Percentiles rank a stretch among this genome's conserved stretches.
phyloP scores from a whole-genome alignment of 1,139 yeast species.

The Arxiozyma telluris region DNA sequence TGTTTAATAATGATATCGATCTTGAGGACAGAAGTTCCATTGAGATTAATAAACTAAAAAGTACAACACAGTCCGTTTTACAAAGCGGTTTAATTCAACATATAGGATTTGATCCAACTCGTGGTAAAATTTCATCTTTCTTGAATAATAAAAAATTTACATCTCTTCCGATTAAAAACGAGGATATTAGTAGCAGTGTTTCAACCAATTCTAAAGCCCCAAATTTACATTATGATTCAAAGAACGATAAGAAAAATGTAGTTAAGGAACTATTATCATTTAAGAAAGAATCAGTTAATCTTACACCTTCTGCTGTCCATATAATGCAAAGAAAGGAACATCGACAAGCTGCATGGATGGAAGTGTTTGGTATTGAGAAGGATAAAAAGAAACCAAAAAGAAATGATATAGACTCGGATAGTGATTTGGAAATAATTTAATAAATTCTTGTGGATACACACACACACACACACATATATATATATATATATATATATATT shows the following conservation, averaged over 20 bases:
- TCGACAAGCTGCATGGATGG: conserved; percentile 24
- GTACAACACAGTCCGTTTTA: conserved; percentile 32
- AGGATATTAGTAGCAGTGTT: conserved; percentile 5
- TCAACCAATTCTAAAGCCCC: not conserved
- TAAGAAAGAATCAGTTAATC: conserved; percentile 28
- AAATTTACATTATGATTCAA: not conserved
- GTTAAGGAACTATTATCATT: conserved; percentile 28
- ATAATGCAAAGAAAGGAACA: conserved; percentile 19
- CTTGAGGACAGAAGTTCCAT: conserved; percentile 7
- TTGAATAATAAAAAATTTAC: conserved; percentile 8
- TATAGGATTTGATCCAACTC: conserved; percentile 48
- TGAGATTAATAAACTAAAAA: conserved; percentile 24
- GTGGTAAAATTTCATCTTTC: conserved; percentile 22
- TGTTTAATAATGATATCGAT: conserved; percentile 4
- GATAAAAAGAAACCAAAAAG: conserved; percentile 2
- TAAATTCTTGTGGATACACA: not conserved
- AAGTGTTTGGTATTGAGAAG: conserved; percentile 12
- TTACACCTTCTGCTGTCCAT: conserved; percentile 29
- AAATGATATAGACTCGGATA: conserved; percentile 25
- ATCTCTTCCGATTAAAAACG: not conserved
- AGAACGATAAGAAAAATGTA: conserved; percentile 15
- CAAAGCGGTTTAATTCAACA: conserved; percentile 35
- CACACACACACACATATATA: no score
- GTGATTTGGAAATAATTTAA: conserved; percentile 34
- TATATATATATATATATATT: conserved; percentile 2